These are phyloP conservation scores for Cordyceps javanica DNA, from an alignment of 2,329 filamentous ascomycete species.

Conservation along the genomic window DNA sequence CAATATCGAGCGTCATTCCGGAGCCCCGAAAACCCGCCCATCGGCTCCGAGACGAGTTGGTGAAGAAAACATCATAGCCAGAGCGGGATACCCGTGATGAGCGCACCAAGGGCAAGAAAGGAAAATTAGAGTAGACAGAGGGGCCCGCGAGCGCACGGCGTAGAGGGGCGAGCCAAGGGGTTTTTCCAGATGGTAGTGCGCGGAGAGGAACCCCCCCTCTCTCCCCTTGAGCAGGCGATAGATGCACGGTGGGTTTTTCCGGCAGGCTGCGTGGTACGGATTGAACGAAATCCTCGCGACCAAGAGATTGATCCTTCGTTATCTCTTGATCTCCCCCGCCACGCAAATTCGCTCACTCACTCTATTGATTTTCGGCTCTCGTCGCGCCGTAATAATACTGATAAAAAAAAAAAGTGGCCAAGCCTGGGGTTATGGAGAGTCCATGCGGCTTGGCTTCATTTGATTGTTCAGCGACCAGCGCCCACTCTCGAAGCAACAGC, in stretches of 20 bases:
- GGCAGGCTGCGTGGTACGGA: neutral
- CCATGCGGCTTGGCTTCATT: neutral
- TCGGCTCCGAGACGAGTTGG: neutral
- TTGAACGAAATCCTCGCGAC: neutral
- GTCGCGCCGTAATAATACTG: neutral
- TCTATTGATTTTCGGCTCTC: conserved; percentile 2
- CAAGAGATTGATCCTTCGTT: neutral
- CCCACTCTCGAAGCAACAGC: neutral
- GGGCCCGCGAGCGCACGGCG: neutral
- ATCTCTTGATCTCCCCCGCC: neutral
- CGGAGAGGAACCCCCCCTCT: neutral
- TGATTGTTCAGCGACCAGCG: neutral
- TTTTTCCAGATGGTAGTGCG: neutral
- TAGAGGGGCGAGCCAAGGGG: neutral
- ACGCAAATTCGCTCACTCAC: neutral
- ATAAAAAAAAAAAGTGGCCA: neutral
- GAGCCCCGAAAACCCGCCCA: neutral
- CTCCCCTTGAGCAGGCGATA: neutral
- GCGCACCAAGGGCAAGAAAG: neutral
- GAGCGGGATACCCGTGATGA: neutral
- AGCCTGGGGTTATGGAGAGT: neutral
- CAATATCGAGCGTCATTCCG: neutral
- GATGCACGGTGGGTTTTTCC: neutral
- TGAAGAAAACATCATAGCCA: neutral
- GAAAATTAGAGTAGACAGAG: no score